Evolutionary conservation across 176 grass and related monocot genomes (phyloP).

Genomic region (Eragrostis nindensis): DNA sequence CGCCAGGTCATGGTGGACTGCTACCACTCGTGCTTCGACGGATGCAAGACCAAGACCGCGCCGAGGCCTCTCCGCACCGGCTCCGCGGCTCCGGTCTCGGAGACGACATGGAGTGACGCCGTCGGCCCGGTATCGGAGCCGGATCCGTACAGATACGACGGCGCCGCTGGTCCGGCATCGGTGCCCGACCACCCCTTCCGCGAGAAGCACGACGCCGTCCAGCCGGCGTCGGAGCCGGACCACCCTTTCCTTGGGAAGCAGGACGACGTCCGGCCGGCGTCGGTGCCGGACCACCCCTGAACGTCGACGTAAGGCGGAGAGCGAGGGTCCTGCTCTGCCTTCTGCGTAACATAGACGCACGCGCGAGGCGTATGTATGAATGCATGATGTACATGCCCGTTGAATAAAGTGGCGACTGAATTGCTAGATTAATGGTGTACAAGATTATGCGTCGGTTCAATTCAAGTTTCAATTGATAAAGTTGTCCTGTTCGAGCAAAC

Average conservation of each 20-base stretch:
- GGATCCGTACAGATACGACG: not conserved
- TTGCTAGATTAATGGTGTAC: not conserved
- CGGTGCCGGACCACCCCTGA: not conserved
- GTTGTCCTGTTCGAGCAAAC: no score
- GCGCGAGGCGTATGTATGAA: no score
- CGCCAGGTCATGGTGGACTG: constrained; percentile 17
- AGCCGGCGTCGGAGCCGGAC: not conserved
- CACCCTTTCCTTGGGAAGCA: not conserved
- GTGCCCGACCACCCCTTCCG: not conserved
- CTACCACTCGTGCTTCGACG: constrained; percentile 41
- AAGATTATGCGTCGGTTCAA: not conserved
- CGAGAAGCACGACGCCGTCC: not conserved
- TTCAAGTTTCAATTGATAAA: no score
- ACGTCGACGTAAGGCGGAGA: not conserved
- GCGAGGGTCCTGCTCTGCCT: not conserved
- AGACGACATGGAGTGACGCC: not conserved
- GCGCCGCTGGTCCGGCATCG: not conserved
- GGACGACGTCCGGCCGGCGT: not conserved
- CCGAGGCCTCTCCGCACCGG: constrained; percentile 45
- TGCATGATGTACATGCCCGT: not conserved
- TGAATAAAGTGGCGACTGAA: not conserved
- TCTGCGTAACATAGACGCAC: not conserved
- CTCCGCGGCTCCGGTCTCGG: not conserved
- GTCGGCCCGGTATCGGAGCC: not conserved
- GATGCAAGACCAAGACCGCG: constrained; percentile 26